A percentile compares a stretch with the other conserved stretches of the same genome.
Conservation (phyloP, 305 asterid genomes). For the Fraxinus latifolia region DNA sequence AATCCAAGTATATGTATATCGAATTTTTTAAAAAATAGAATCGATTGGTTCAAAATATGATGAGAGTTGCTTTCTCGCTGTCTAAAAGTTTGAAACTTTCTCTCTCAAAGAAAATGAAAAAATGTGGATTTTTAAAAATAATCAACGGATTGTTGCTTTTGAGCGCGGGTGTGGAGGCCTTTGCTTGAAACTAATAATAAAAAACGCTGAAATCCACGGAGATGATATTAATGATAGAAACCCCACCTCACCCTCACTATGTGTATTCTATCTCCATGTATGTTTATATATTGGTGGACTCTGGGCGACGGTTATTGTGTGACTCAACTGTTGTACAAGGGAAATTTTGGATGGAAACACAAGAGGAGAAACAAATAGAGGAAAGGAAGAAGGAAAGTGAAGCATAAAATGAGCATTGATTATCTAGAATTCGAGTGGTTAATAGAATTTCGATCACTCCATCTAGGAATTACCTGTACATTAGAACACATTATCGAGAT, state of each 20-base stretch:
- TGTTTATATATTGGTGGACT: background rate
- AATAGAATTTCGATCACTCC: background rate
- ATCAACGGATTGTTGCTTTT: constrained; percentile 75
- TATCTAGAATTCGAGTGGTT: background rate
- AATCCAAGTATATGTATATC: constrained; percentile 27
- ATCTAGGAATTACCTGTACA: background rate
- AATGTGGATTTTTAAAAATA: constrained; percentile 27
- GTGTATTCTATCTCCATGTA: constrained; percentile 3
- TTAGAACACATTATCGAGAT: no score
- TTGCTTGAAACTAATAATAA: constrained; percentile 44
- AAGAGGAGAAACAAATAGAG: background rate
- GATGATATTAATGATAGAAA: constrained; percentile 51
- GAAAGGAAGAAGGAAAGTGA: background rate
- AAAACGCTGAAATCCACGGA: constrained; percentile 81
- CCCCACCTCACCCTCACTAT: constrained; percentile 43
- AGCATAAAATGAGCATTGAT: background rate
- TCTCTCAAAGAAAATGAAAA: constrained; percentile 25
- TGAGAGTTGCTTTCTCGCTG: constrained; percentile 40
- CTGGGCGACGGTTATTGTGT: background rate
- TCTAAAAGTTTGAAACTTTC: constrained; percentile 30
- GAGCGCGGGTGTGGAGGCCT: constrained; percentile 67
- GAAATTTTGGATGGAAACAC: background rate
- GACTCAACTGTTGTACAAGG: background rate
- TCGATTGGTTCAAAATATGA: constrained; percentile 37
- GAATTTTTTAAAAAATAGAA: constrained; percentile 10